Percentiles rank a stretch among this genome's conserved stretches.
Conservation (phyloP, 1,139 yeast genomes). For the Dujonia santamariae region DNA sequence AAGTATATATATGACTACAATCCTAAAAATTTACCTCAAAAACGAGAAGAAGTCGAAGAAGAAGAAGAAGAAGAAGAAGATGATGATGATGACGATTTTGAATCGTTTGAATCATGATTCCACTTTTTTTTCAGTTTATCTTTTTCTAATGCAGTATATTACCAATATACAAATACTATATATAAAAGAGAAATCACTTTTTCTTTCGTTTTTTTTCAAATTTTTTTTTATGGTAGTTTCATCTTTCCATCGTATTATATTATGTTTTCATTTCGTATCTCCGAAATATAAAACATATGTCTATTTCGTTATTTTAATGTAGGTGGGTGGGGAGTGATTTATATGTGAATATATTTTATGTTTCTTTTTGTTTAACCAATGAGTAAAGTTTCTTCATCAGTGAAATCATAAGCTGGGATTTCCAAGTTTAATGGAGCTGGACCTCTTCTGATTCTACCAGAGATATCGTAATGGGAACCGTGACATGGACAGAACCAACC, state of each 20-base stretch:
- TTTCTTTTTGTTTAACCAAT: constrained; percentile 44
- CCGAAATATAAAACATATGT: background rate
- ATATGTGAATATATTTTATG: background rate
- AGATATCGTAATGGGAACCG: constrained; percentile 99
- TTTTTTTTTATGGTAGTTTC: no score
- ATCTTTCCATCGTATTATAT: no score
- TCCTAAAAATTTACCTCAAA: constrained; percentile 45
- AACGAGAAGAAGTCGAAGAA: no score
- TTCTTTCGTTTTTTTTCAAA: no score
- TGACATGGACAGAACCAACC: constrained; percentile 99
- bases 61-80: no score
- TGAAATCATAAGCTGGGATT: constrained; percentile 86
- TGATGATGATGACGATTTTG: constrained; percentile 19
- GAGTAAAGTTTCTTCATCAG: constrained; percentile 73
- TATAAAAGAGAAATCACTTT: no score
- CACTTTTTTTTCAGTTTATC: background rate
- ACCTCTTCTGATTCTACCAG: constrained; percentile 99
- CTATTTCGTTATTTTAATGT: no score
- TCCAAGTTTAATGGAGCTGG: constrained; percentile 99
- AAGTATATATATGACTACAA: constrained; percentile 41
- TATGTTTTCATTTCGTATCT: no score
- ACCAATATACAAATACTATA: constrained; percentile 5
- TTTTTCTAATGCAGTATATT: constrained; percentile 14
- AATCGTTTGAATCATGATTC: background rate
- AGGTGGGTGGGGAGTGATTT: no score